Evolutionary conservation across 1,284 basidiomycete genomes (phyloP), one percentile per base, ranked within the genome.

Genomic region (Sphagnurus paluster): DNA sequence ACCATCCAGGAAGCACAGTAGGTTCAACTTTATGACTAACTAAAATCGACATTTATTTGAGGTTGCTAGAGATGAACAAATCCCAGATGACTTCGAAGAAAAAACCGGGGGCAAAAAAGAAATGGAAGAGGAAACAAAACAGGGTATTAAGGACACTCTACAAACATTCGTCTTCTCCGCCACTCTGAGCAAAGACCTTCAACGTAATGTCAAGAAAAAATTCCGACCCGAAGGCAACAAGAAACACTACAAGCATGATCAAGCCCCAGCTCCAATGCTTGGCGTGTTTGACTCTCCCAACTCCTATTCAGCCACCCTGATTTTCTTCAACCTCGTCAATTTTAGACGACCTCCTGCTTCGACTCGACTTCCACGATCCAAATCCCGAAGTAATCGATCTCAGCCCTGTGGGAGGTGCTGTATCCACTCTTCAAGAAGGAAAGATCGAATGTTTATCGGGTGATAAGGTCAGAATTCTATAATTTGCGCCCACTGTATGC

Each of bases 151-250:
- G 26, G 69, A 76, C 41, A 62, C 65, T n/a, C 56, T 98, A 64
- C 94, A 98, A 64, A 99, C 95, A 0, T 95, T 98, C 60, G 87
- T 99, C 21, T 98, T 97, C 70, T 98, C 95, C 1, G 97, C 96
- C 0, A 99, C 96, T 0, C 73, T 99, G 52, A 93, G 90, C 62
- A 97, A 96, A 64, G 93, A 94, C 52, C 74, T 99, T 4, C 97
- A 99, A 66, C 77, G 79, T 29, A 98, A 99, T 62, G 74, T 99
- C 21, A 87, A 85, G 62, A 77, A 74, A 57, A 71, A 75, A 35
- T 68, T 66, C 20, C 71, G 69, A 28, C 67, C 69, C 13, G 76
- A 74, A 52, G 63, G 69, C 50, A 54, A 56, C 14, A 70, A 69
- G 38, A 79, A 74, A 53, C 78, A 75, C 45, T 70, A 71, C 28